phyloP scores from a whole-genome alignment of 768 basidiomycete species.

The Rubroboletus pulcherrimus region DNA sequence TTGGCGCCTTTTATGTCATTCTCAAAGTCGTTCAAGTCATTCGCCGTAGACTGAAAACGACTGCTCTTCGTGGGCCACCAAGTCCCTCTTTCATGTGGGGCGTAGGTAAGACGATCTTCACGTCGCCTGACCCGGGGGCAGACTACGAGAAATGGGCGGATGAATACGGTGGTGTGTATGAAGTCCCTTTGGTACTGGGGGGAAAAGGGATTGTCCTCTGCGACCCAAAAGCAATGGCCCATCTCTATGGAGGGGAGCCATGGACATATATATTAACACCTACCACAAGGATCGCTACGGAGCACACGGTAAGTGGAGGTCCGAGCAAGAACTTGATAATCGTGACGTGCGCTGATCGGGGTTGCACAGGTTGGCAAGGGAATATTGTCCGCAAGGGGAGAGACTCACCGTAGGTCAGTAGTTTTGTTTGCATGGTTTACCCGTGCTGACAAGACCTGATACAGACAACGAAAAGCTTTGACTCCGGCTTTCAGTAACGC shows the following conservation, averaged over 20 bases:
- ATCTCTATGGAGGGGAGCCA: slow-evolving; percentile 49
- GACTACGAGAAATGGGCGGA: slow-evolving; percentile 46
- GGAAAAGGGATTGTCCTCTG: slow-evolving; percentile 35
- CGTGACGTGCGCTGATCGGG: not conserved
- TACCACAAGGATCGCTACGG: slow-evolving; percentile 17
- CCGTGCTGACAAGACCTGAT: not conserved
- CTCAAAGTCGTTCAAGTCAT: slow-evolving; percentile 4
- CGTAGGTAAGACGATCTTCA: not conserved
- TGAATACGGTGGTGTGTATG: slow-evolving; percentile 46
- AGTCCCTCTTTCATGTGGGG: slow-evolving; percentile 19
- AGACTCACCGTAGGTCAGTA: slow-evolving; percentile 39
- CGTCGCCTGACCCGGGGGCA: slow-evolving; percentile 24
- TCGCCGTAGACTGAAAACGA: slow-evolving; percentile 13
- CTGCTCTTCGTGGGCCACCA: slow-evolving; percentile 20
- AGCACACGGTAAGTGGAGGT: slow-evolving; percentile 21
- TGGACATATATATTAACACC: slow-evolving; percentile 31
- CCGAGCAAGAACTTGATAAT: not conserved
- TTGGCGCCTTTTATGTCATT: slow-evolving; percentile 6
- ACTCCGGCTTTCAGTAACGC: slow-evolving; percentile 41
- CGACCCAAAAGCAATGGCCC: slow-evolving; percentile 49
- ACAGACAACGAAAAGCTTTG: slow-evolving; percentile 36
- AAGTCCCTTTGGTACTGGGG: slow-evolving; percentile 38
- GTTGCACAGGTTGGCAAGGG: slow-evolving; percentile 32
- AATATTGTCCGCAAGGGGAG: slow-evolving; percentile 40
- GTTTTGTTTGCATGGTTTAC: slow-evolving; percentile 19